These are phyloP conservation scores for Cerrena zonata DNA, from an alignment of 1,284 basidiomycete genomes.

Conservation along the genomic window DNA sequence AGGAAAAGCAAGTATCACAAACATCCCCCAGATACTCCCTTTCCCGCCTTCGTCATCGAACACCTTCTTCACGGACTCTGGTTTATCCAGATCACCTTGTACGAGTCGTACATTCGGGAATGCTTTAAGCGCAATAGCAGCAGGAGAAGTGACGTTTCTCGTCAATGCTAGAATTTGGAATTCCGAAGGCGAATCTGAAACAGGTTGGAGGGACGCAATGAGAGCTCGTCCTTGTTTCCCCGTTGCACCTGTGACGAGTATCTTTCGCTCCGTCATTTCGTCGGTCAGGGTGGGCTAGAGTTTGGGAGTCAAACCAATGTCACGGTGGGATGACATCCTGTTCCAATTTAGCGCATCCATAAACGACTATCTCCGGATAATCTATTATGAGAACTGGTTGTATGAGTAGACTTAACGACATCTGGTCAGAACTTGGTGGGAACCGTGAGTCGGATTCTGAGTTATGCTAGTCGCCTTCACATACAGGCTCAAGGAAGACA, in stretches of 20 bases:
- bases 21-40: conserved; percentile 36
- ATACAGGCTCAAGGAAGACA: too few relatives aligned
- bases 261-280: conserved; percentile 6
- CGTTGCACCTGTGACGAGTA: conserved; percentile 39
- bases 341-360: too few relatives aligned
- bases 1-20: conserved; percentile 33
- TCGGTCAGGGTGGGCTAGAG: too few relatives aligned
- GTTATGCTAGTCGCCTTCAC: too few relatives aligned
- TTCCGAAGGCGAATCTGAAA: too few relatives aligned
- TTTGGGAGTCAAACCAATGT: too few relatives aligned
- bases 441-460: too few relatives aligned
- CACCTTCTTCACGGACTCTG: conserved; percentile 26
- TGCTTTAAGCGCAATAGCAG: conserved; percentile 15
- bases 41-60: conserved; percentile 33
- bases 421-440: too few relatives aligned
- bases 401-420: too few relatives aligned
- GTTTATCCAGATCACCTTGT: conserved; percentile 32
- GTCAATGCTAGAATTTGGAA: conserved; percentile 38
- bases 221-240: conserved; percentile 38
- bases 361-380: too few relatives aligned
- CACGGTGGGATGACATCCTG: too few relatives aligned
- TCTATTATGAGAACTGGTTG: too few relatives aligned
- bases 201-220: conserved; percentile 25
- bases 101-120: conserved; percentile 29
- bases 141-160: conserved; percentile 22